These are phyloP conservation scores for Acacia pycnantha DNA, from an alignment of 331 rosid species.

Conservation along the genomic window DNA sequence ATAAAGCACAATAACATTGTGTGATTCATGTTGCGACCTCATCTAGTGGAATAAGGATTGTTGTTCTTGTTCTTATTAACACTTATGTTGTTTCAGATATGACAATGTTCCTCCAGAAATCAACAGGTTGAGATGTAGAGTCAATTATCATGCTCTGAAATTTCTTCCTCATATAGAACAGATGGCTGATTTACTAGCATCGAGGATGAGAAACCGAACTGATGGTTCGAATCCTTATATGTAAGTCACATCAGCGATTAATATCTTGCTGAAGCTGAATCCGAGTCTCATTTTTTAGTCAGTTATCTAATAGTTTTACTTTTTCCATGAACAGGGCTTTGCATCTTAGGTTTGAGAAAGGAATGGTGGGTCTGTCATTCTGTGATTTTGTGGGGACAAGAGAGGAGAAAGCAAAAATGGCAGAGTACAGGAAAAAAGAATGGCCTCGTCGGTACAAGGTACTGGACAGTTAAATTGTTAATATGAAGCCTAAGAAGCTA, in stretches of 20 bases:
- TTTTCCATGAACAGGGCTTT: slow-evolving; percentile 77
- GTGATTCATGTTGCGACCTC: no score
- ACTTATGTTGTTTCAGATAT: slow-evolving; percentile 62
- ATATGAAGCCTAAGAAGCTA: slow-evolving; percentile 21
- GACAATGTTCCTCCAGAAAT: slow-evolving; percentile 96
- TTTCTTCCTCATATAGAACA: slow-evolving; percentile 97
- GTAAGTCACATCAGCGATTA: slow-evolving; percentile 47
- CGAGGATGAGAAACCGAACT: slow-evolving; percentile 99
- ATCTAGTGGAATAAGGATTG: no score
- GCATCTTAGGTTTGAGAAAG: slow-evolving; percentile 98
- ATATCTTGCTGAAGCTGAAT: slow-evolving; percentile 29
- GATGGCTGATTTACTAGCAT: slow-evolving; percentile 89
- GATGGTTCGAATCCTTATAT: slow-evolving; percentile 92
- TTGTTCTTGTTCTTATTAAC: slow-evolving; percentile 14
- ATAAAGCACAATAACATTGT: no score
- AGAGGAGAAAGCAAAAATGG: slow-evolving; percentile 93
- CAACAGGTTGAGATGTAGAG: slow-evolving; percentile 98
- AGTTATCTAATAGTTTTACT: slow-evolving; percentile 39
- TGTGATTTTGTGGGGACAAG: slow-evolving; percentile 99
- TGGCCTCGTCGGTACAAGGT: slow-evolving; percentile 99
- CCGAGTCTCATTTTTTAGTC: slow-evolving; percentile 12
- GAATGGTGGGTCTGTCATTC: slow-evolving; percentile 98
- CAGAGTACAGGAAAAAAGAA: slow-evolving; percentile 89
- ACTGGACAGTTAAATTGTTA: slow-evolving; percentile 23
- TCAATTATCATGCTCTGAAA: slow-evolving; percentile 97